Base-by-base conservation (phyloP, 1,139 yeast genomes). In the Scheffersomyces stambukii region DNA sequence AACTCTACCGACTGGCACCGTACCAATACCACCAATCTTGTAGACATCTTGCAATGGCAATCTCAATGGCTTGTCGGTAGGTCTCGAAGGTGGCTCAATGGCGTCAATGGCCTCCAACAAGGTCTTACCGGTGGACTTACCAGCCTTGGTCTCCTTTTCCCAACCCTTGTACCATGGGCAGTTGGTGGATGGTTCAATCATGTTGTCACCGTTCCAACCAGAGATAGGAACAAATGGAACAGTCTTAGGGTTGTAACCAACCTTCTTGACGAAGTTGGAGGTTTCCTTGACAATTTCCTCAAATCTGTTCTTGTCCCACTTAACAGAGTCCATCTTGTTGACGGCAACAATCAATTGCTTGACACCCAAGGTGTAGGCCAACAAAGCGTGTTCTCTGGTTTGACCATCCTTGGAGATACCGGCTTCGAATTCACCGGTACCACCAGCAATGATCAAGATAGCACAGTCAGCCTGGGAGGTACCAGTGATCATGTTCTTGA, bases 201-300 rank as follows among this genome's bases (percentile, higher is more conserved):
- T 82, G 85, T 82, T 81, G 75, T 82, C 93, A 76, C 93, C 93
- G 75, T 81, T 81, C 91, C 89, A 82, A 63, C 93, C 93, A 57
- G 93, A 82, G 70, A 82, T 81, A 66, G 93, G 93, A 54, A 81
- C 91, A 79, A 82, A 82, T 57, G 93, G 81, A 70, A 82, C 89
- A 66, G 79, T 69, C 83, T 81, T 81, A 65, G 93, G 93, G 82
- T 82, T 81, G 86, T 70, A 81, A 75, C 91, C 91, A 56, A 81
- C 89, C 82, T 81, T 81, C 85, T 81, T 82, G 80, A 82, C 78
- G 81, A 81, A 82, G 79, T 77, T 78, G 54, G 86, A 67, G 50
- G 85, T 77, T 71, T 81, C 91, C 84, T 81, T 81, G 68, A 74
- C 65, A 54, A 81, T 82, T 68, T 81, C 91, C 57, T 77, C 77